Conservation (phyloP, 2,329 filamentous ascomycete species). For the Gyromitra esculenta region DNA sequence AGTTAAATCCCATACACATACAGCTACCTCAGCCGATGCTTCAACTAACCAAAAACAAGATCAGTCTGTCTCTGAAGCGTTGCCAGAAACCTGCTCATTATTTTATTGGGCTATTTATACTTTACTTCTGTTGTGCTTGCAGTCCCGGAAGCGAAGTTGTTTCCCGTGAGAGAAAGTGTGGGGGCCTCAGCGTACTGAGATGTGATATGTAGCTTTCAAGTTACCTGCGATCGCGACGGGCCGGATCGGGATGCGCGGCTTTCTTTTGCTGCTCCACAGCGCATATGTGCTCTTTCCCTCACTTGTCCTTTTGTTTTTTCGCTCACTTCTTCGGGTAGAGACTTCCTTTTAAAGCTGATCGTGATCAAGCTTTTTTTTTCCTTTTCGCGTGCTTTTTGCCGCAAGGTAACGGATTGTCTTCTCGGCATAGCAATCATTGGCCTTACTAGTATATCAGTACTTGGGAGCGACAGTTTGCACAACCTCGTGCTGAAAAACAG, state of each 20-base stretch:
- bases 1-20: too few relatives aligned
- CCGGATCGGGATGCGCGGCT: slow-evolving; percentile 35
- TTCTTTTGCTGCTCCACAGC: slow-evolving; percentile 20
- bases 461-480: too few relatives aligned
- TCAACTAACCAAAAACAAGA: too few relatives aligned
- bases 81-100: slow-evolving; percentile 16
- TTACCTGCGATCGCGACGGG: slow-evolving; percentile 31
- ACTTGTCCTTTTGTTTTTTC: slow-evolving; percentile 30
- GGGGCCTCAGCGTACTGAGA: slow-evolving; percentile 13
- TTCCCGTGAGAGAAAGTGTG: background rate
- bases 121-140: slow-evolving; percentile 17
- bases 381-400: slow-evolving; percentile 34
- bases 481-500: background rate
- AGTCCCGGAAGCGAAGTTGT: slow-evolving; percentile 1
- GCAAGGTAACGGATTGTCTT: slow-evolving; percentile 8
- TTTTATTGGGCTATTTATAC: slow-evolving; percentile 30
- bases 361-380: slow-evolving; percentile 41
- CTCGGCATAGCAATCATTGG: slow-evolving; percentile 35
- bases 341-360: slow-evolving; percentile 16
- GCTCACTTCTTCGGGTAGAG: slow-evolving; percentile 38
- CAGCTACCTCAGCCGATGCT: too few relatives aligned
- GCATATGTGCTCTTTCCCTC: slow-evolving; percentile 22
- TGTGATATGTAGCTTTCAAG: slow-evolving; percentile 26
- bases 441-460: background rate
- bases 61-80: background rate